Evolutionary conservation across 1,284 basidiomycete genomes (phyloP).

Genomic region (Trametes polyzona): DNA sequence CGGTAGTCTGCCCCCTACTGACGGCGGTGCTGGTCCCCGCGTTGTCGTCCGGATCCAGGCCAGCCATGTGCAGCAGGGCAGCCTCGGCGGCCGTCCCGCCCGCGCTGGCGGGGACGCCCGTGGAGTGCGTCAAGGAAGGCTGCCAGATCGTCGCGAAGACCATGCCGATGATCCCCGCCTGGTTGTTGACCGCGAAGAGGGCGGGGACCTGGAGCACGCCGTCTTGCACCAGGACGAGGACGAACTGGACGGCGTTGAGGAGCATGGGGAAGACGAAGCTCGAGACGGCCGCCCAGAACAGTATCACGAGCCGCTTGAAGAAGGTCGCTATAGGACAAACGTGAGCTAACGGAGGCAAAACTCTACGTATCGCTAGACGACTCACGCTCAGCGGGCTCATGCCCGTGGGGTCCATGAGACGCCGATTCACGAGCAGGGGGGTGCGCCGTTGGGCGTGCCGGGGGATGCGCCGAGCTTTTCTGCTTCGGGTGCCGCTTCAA

Average conservation of each 20-base stretch:
- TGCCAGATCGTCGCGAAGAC: conserved; percentile 30
- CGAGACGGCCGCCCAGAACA: conserved; percentile 35
- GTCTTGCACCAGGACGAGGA: conserved; percentile 16
- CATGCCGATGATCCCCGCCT: conserved; percentile 26
- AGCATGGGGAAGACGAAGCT: conserved; percentile 39
- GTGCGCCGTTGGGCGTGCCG: not conserved
- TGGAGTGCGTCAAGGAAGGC: no score
- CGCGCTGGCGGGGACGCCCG: no score
- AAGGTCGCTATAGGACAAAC: not conserved
- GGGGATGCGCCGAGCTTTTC: not conserved
- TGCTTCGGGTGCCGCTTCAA: not conserved
- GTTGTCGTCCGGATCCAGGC: no score
- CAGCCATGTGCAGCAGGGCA: no score
- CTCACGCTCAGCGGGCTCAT: no score
- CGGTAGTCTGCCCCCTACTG: no score
- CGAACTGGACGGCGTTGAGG: conserved; percentile 30
- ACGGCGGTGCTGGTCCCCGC: no score
- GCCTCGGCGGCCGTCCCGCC: no score
- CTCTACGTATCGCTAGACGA: no score
- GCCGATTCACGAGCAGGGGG: no score
- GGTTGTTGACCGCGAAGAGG: conserved; percentile 20
- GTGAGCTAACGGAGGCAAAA: not conserved
- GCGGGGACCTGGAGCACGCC: conserved; percentile 15
- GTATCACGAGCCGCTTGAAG: conserved; percentile 1
- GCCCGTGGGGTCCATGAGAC: no score